Conservation (phyloP, 768 basidiomycete species). For the Rhizopogon vinicolor region DNA sequence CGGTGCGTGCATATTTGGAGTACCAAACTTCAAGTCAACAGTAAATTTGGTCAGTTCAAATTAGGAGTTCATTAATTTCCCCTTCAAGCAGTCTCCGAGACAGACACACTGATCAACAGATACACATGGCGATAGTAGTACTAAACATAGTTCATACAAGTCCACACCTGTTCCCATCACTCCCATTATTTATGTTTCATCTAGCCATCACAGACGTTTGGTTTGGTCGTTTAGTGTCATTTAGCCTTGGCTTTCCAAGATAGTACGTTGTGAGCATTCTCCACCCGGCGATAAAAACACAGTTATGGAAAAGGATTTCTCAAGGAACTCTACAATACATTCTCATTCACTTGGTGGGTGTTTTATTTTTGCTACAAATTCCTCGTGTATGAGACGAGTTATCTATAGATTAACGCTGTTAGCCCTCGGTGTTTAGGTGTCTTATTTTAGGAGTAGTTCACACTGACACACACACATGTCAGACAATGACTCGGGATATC, state of each 20-base stretch:
- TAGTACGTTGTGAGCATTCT: no score
- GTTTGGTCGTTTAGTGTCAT: neutral
- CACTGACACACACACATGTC: neutral
- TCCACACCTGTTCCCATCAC: neutral
- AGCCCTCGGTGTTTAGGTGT: neutral
- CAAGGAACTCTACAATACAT: no score
- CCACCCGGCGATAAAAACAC: no score
- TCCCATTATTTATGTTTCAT: neutral
- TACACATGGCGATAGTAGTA: no score
- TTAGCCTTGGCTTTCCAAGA: neutral
- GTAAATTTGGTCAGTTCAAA: no score
- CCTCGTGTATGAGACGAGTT: neutral
- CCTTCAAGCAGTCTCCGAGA: no score
- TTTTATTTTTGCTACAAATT: neutral
- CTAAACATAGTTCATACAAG: no score
- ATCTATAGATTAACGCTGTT: neutral
- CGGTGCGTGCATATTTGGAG: no score
- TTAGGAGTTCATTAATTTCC: no score
- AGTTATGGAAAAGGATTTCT: no score
- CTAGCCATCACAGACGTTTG: neutral
- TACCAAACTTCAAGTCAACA: no score
- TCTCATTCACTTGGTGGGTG: neutral
- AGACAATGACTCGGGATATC: neutral
- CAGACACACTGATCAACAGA: no score
- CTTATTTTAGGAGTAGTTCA: neutral